Base-by-base conservation (phyloP, 192 early-diverging fungal genomes). In the Linnemannia zychae region DNA sequence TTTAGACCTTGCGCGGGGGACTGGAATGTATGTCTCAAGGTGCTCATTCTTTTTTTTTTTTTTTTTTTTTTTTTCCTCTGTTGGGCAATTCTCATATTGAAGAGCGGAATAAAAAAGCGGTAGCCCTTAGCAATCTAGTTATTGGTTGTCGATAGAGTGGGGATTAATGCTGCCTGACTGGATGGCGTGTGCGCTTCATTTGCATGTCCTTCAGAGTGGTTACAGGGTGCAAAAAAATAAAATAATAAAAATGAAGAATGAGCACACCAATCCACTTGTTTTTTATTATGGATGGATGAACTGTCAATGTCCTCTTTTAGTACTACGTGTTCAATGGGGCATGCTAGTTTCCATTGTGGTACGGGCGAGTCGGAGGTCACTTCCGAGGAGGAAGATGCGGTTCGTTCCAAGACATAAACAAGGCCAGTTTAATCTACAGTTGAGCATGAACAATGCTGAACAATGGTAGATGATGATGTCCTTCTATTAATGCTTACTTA, bases 391-490 rank as follows among this genome's bases (percentile, higher is more conserved):
- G n/a, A 44, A 44, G 40, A 3, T 44, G 40, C 40, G 9, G 40
- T 6, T 6, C 9, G 40, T 44, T 9, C 40, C 3, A 3, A 44
- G 40, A 44, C n/a, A n/a, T n/a, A 44, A 44, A 44, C 40, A 44
- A 9, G 40, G 40, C 9, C 40, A 44, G 40, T 3, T 3, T 53
- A 22, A 53, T 18, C 3, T n/a, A n/a, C n/a, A n/a, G n/a, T n/a
- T n/a, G 57, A 63, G 28, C 57, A 63, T 15, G 57, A 63, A 57
- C n/a, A n/a, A n/a, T n/a, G n/a, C n/a, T 57, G 52, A n/a, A 57
- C 15, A 12, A n/a, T n/a, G 3, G 24, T 31, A 47, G 13, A 49
- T 49, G 48, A 11, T 49, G 48, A n/a, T 15, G 17, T 12, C 57
- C n/a, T 63, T 31, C 57, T 15, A 13, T 63, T 63, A n/a, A 31